Conservation (phyloP, 108 stramenopile species). For the Cyclotella kingstonii region DNA sequence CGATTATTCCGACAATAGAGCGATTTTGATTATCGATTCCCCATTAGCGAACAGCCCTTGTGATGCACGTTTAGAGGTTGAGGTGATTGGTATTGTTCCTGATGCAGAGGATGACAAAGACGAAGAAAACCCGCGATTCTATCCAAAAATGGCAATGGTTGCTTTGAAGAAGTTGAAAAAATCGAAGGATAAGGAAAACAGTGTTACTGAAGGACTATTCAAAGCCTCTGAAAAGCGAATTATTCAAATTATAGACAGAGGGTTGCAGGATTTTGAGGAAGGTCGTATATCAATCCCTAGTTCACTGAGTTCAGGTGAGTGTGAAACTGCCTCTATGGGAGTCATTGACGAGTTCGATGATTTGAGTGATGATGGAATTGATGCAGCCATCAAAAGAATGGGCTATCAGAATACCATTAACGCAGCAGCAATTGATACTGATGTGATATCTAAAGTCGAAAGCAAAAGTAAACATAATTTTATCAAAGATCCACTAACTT, state of each 20-base stretch:
- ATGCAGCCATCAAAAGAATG: slow-evolving; percentile 27
- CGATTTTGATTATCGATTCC: slow-evolving; percentile 64
- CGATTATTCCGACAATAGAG: slow-evolving; percentile 13
- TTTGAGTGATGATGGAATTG: slow-evolving; percentile 27
- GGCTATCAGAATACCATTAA: slow-evolving; percentile 44
- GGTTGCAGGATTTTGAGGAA: slow-evolving; percentile 67
- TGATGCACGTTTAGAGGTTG: slow-evolving; percentile 66
- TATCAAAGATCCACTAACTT: slow-evolving; percentile 2
- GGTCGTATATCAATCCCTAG: slow-evolving; percentile 46
- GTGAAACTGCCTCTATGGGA: not conserved
- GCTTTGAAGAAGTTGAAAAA: slow-evolving; percentile 41
- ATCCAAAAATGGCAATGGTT: slow-evolving; percentile 80
- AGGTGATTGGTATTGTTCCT: slow-evolving; percentile 76
- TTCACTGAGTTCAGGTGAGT: not conserved
- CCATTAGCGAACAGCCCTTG: slow-evolving; percentile 55
- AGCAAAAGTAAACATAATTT: not conserved
- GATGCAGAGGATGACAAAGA: slow-evolving; percentile 21
- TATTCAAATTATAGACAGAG: slow-evolving; percentile 64
- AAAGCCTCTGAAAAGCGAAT: slow-evolving; percentile 72
- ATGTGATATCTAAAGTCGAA: slow-evolving; percentile 6
- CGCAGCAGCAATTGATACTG: slow-evolving; percentile 39
- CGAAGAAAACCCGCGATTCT: not conserved
- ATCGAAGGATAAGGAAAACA: slow-evolving; percentile 6
- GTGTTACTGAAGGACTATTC: slow-evolving; percentile 51
- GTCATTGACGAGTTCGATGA: slow-evolving; percentile 5